Evolutionary conservation across 441 rosid species (phyloP).

Genomic region (Pelargonium cotyledonis): DNA sequence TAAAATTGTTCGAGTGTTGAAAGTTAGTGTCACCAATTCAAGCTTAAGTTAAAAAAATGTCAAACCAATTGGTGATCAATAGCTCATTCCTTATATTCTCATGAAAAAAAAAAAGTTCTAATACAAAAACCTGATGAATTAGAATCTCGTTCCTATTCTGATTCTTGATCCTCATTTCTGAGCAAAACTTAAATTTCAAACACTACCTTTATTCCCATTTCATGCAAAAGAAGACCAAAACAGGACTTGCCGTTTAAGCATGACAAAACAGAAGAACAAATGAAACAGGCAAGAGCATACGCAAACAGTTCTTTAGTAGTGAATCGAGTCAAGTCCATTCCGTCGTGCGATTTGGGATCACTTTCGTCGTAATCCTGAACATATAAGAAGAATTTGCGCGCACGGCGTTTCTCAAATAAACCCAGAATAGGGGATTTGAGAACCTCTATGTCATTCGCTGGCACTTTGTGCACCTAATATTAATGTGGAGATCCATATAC

Average conservation of each 20-base stretch:
- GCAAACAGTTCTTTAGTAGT: constrained; percentile 67
- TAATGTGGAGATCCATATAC: constrained; percentile 9
- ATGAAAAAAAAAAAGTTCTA: too few species aligned
- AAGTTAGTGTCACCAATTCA: background rate
- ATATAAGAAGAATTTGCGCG: constrained; percentile 71
- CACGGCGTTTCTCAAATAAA: constrained; percentile 84
- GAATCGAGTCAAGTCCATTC: constrained; percentile 78
- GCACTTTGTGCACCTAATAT: constrained; percentile 77
- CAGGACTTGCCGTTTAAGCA: background rate
- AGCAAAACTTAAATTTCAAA: background rate
- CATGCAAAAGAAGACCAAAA: background rate
- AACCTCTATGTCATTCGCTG: constrained; percentile 86
- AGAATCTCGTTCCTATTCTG: too few species aligned
- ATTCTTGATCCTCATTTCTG: background rate
- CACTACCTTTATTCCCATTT: background rate
- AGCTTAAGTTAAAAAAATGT: background rate
- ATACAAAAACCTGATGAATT: too few species aligned
- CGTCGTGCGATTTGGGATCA: constrained; percentile 81
- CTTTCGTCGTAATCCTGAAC: constrained; percentile 70
- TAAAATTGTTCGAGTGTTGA: background rate
- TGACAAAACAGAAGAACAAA: background rate
- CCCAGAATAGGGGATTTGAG: constrained; percentile 91
- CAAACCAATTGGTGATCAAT: background rate
- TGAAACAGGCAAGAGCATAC: constrained; percentile 35
- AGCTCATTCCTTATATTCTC: too few species aligned